Base-by-base conservation (phyloP, 2,329 filamentous ascomycete genomes). In the Xylaria sp. region DNA sequence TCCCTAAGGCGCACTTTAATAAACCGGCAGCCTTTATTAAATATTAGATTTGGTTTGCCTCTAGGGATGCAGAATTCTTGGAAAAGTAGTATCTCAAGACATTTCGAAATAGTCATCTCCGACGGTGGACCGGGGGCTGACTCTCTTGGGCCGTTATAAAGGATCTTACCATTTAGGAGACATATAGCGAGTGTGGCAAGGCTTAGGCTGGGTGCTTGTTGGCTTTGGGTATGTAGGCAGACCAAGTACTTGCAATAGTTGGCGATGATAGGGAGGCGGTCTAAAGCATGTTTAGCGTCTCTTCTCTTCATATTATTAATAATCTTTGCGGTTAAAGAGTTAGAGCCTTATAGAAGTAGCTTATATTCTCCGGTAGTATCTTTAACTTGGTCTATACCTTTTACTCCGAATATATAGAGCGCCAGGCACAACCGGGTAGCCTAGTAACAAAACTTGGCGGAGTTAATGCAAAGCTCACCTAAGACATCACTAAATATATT, bases 211-310 rank as follows among this genome's bases (percentile, higher is more conserved):
- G 53, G 50, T 2, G 42, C 28, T 1, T 56, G 55, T n/a, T 42
- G n/a, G 1, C 47, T 35, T 21, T 42, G 28, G 3, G 11, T 55
- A 28, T 76, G 59, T 3, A 77, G 54, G 3, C 73, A 63, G 0
- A 68, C 60, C 1, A 67, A 56, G 33, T 76, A 76, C n/a, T 73
- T 66, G 17, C 74, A 76, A 51, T 73, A 76, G 31, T 77, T 77
- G 12, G 73, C 74, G 12, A 73, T 56, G 8, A 76, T 74, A 0
- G 73, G 66, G 0, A 76, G 42, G 0, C 67, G 68, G 33, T 76
- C 74, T 70, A 69, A 77, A 0, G 57, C 60, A 2, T 73, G 63
- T 0, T 28, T 53, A 1, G 73, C 40, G 0, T 61, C 65, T 50
- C 72, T 67, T 5, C 40, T 54, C 7, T 65, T 59, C 2, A 76